Conservation (phyloP, 345 rosid species). For the Gossypium thurberi region DNA sequence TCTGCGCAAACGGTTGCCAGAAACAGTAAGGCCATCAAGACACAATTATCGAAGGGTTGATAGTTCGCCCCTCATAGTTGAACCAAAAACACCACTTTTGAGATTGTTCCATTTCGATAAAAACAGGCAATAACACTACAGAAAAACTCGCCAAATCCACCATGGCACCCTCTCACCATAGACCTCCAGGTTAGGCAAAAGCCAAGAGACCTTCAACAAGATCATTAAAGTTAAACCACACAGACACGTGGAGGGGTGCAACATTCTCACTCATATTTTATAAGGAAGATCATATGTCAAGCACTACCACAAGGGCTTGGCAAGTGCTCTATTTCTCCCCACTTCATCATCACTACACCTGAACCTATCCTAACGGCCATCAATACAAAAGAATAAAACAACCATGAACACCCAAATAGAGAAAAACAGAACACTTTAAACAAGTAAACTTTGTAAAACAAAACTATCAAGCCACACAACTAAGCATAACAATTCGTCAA, state of each 20-base stretch:
- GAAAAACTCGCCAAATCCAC: constrained; percentile 88
- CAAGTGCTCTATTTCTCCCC: constrained; percentile 13
- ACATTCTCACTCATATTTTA: constrained; percentile 37
- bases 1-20: constrained; percentile 91
- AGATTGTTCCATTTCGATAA: constrained; percentile 78
- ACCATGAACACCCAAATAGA: background rate
- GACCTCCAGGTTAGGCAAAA: constrained; percentile 77
- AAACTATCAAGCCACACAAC: background rate
- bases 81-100: constrained; percentile 88
- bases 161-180: constrained; percentile 84
- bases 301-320: constrained; percentile 23
- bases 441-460: background rate
- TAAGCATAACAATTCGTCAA: background rate
- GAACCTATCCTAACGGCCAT: background rate
- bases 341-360: constrained; percentile 13
- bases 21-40: constrained; percentile 92
- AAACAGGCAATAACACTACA: constrained; percentile 67
- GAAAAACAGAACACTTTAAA: background rate
- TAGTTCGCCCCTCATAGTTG: constrained; percentile 83
- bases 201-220: constrained; percentile 95
- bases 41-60: constrained; percentile 73
- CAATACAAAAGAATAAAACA: background rate
- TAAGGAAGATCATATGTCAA: constrained; percentile 24
- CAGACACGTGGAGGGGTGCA: constrained; percentile 37
- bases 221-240: constrained; percentile 71